Evolutionary conservation across 768 basidiomycete genomes (phyloP).

Genomic region (Termitomyces sp.): DNA sequence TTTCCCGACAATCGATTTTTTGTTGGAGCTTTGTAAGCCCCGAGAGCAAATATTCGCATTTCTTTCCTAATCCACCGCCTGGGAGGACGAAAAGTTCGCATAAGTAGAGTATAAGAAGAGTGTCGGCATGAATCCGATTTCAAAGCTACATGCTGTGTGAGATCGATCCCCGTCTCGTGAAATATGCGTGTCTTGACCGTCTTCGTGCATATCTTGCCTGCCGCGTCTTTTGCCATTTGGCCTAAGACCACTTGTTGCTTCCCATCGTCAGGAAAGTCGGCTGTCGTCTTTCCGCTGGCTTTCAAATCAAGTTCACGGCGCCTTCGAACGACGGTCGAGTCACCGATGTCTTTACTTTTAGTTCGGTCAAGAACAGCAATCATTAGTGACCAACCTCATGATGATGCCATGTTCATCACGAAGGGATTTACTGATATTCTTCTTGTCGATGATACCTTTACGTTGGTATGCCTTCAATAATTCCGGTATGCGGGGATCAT

Average conservation of each 20-base stretch:
- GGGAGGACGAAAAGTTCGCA: not conserved
- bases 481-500: slow-evolving; percentile 8
- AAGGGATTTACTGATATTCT: slow-evolving; percentile 6
- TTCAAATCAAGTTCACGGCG: slow-evolving; percentile 21
- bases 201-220: slow-evolving; percentile 20
- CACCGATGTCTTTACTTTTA: slow-evolving; percentile 8
- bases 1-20: not conserved
- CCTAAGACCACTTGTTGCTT: slow-evolving; percentile 28
- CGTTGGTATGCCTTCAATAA: slow-evolving; percentile 8
- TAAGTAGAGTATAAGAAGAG: not conserved
- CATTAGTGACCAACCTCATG: slow-evolving; percentile 21
- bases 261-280: slow-evolving; percentile 18
- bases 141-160: slow-evolving; percentile 11
- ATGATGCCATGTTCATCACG: slow-evolving; percentile 8
- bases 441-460: slow-evolving; percentile 7
- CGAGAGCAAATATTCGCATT: slow-evolving; percentile 3
- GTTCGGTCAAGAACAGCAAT: not conserved
- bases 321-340: slow-evolving; percentile 23
- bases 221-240: slow-evolving; percentile 29
- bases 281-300: slow-evolving; percentile 25
- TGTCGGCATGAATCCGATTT: too few relatives aligned
- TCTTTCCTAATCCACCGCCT: slow-evolving; percentile 9
- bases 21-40: slow-evolving; percentile 4
- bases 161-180: slow-evolving; percentile 25
- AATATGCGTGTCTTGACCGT: slow-evolving; percentile 25